A percentile compares a stretch with the other conserved stretches of the same genome.
Evolutionary conservation across 1,139 yeast species (phyloP).

Genomic region (Blastobotrys illinoisensis): DNA sequence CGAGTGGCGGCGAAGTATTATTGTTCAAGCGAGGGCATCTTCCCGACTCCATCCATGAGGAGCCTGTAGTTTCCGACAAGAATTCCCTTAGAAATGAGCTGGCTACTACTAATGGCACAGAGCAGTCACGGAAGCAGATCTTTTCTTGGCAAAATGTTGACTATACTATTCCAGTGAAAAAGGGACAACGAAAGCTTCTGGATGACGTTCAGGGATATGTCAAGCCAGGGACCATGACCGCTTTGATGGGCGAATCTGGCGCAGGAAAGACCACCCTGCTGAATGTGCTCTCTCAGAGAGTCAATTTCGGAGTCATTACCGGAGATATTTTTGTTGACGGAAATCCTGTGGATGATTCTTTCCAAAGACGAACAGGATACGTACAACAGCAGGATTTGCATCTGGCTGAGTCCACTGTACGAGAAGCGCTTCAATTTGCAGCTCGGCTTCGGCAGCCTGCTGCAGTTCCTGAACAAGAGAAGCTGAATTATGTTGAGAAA

Average conservation of each 20-base stretch:
- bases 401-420: conserved; percentile 49
- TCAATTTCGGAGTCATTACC: conserved; percentile 50
- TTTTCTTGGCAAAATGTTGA: conserved; percentile 43
- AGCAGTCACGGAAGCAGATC: conserved; percentile 10
- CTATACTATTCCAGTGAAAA: conserved; percentile 35
- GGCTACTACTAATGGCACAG: neutral
- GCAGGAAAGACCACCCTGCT: conserved; percentile 61
- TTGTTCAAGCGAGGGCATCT: conserved; percentile 42
- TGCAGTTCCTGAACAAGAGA: conserved; percentile 42
- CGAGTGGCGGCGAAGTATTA: conserved; percentile 38
- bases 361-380: conserved; percentile 56
- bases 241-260: conserved; percentile 62
- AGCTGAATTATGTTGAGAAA: conserved; percentile 50
- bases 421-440: conserved; percentile 54
- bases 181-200: conserved; percentile 42
- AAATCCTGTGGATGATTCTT: conserved; percentile 43
- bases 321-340: conserved; percentile 61
- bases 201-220: conserved; percentile 57
- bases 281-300: conserved; percentile 52
- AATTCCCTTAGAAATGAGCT: neutral
- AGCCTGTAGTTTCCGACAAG: conserved; percentile 17
- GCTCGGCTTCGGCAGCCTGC: conserved; percentile 53
- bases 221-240: conserved; percentile 55
- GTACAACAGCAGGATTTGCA: conserved; percentile 62
- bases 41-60: conserved; percentile 34